A percentile compares a stretch with the other conserved stretches of the same genome.
Conservation (phyloP, 257 asterid species). For the Solanum lignicaule region DNA sequence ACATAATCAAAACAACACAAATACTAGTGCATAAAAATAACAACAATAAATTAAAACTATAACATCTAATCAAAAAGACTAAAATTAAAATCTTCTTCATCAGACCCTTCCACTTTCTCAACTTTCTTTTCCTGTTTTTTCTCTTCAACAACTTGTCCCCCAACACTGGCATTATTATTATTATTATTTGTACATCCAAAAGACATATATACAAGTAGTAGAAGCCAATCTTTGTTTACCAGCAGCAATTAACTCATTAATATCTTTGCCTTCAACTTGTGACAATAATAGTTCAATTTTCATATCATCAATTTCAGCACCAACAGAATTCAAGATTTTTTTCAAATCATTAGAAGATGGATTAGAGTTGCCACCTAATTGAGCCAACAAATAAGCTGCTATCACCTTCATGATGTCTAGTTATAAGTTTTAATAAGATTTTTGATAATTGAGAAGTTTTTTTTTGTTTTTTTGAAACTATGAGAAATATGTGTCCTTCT, state of each 20-base stretch:
- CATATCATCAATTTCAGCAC: conserved; percentile 3
- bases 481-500: neutral
- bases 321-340: neutral
- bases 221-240: conserved; percentile 7
- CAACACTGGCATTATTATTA: neutral
- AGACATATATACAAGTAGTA: neutral
- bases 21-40: neutral
- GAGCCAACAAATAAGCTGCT: conserved; percentile 12
- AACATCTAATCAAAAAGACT: neutral
- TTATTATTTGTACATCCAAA: neutral
- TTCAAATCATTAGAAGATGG: conserved; percentile 6
- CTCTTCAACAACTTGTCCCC: neutral
- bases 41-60: neutral
- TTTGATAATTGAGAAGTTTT: neutral
- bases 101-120: conserved; percentile 4
- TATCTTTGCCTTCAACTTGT: conserved; percentile 1
- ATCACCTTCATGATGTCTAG: conserved; percentile 5
- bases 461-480: neutral
- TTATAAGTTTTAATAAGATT: neutral
- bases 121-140: neutral
- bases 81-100: neutral
- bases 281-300: neutral
- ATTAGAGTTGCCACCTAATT: conserved; percentile 5
- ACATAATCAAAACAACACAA: too few relatives aligned
- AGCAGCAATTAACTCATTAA: conserved; percentile 5